Evolutionary conservation across 2,329 filamentous ascomycete genomes (phyloP), one percentile per base, ranked within the genome.

Genomic region (Nothophaeocryptopus gaeumannii): DNA sequence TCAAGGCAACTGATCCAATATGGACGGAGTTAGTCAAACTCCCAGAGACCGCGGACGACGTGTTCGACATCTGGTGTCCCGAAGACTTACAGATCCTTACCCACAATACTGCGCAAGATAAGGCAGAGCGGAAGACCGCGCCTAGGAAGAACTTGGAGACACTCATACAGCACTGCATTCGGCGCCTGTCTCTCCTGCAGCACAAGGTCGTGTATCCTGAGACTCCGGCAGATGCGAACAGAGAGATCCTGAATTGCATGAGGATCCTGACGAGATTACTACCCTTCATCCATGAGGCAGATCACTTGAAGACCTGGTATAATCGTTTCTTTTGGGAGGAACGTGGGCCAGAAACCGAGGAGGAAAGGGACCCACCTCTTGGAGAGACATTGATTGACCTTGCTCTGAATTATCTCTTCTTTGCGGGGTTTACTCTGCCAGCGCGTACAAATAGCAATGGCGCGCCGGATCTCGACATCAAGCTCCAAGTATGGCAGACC

Each of bases 401-500:
- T 0, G 76, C 97, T 45, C 74, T 93, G 51, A 91, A 96, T 65
- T 74, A 97, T 45, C 78, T 97, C 36, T 99, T 99, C 79, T 96
- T 89, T 68, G 85, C 87, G 8, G 88, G 90, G 47, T 86, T 99
- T 63, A 96, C 92, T 0, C 79, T 96, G 12, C 88, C 92, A 8
- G 58, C 51, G 36, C 58, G 56, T 47, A 30, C 58, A n/a, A 55
- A 61, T 36, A 55, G 52, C 2, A 42, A 62, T n/a, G 63, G 61
- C 8, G 48, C 47, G 8, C 54, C 60, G 3, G 59, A 63, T 29
- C 48, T 58, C 13, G 59, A 93, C 68, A 87, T 96, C 48, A 87
- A 86, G 7, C 96, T 93, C 71, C 86, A 89, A 46, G 97, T 99
- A 67, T 99, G 93, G 93, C 90, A 96, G 73, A 97, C 89, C 65